phyloP scores from a whole-genome alignment of 345 rosid genomes.

The Nasturtium officinale region DNA sequence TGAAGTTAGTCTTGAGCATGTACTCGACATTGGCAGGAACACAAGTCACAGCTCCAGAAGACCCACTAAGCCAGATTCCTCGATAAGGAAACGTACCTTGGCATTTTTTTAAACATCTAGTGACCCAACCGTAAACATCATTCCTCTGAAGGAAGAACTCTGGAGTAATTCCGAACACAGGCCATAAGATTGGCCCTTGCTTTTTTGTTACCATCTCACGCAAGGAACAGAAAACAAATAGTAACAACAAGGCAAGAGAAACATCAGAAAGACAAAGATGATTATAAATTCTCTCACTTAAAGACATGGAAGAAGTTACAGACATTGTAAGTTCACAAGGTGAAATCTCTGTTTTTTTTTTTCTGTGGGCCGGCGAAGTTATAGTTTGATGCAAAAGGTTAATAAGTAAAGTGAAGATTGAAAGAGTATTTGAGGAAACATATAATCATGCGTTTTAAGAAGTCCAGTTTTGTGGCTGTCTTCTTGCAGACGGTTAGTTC shows the following conservation, averaged over 20 bases:
- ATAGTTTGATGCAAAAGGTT: constrained; percentile 6
- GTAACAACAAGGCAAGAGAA: constrained; percentile 48
- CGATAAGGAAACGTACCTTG: constrained; percentile 57
- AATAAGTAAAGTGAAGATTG: not conserved
- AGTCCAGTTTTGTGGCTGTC: constrained; percentile 27
- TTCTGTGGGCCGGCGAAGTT: constrained; percentile 13
- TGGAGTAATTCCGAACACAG: constrained; percentile 61
- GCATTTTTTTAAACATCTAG: constrained; percentile 47
- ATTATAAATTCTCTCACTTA: constrained; percentile 34
- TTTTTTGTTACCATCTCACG: constrained; percentile 53
- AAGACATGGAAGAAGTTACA: constrained; percentile 20
- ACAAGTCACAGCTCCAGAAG: constrained; percentile 56
- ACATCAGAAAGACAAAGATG: constrained; percentile 49
- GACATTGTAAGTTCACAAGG: constrained; percentile 11
- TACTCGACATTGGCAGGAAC: constrained; percentile 66
- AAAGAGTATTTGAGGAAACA: constrained; percentile 18
- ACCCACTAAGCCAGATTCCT: constrained; percentile 62
- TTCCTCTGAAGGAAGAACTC: constrained; percentile 44
- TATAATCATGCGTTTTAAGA: constrained; percentile 20
- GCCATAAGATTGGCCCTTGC: constrained; percentile 65
- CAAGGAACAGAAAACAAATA: constrained; percentile 58
- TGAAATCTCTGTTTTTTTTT: not conserved
- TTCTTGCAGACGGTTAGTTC: constrained; percentile 6
- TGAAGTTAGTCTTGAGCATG: constrained; percentile 64
- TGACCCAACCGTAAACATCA: constrained; percentile 50